Evolutionary conservation across 306 rosid genomes (phyloP).

Genomic region (Alnus rubra): DNA sequence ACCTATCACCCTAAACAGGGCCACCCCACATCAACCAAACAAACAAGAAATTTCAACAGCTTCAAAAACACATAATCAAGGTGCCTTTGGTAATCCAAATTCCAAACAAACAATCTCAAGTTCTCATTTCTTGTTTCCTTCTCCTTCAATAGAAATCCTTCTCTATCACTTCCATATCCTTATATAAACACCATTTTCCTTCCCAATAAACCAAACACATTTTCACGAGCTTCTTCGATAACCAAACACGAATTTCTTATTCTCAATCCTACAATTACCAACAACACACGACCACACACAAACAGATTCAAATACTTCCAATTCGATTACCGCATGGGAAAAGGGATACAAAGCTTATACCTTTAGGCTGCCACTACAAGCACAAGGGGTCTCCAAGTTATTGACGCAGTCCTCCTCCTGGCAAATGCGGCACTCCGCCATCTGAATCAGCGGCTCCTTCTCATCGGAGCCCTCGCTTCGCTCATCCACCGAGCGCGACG

Average conservation of each 20-base stretch:
- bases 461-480: conserved; percentile 45
- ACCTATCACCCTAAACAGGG: not conserved
- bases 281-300: not conserved
- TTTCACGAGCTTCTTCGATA: not conserved
- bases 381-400: conserved; percentile 88
- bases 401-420: conserved; percentile 80
- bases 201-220: not conserved
- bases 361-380: conserved; percentile 94
- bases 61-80: not conserved
- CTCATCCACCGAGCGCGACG: conserved; percentile 38
- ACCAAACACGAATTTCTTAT: not conserved
- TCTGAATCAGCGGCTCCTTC: conserved; percentile 70
- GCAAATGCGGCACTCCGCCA: conserved; percentile 93
- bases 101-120: not conserved
- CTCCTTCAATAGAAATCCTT: not conserved
- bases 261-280: not conserved
- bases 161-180: not conserved
- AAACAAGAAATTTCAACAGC: not conserved
- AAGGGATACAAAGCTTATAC: conserved; percentile 32
- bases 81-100: not conserved
- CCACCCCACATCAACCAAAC: not conserved
- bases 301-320: not conserved
- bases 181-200: not conserved
- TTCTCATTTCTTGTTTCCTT: not conserved
- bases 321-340: not conserved